Conservation (phyloP, 2,329 filamentous ascomycete species). For the Aureobasidium lini region DNA sequence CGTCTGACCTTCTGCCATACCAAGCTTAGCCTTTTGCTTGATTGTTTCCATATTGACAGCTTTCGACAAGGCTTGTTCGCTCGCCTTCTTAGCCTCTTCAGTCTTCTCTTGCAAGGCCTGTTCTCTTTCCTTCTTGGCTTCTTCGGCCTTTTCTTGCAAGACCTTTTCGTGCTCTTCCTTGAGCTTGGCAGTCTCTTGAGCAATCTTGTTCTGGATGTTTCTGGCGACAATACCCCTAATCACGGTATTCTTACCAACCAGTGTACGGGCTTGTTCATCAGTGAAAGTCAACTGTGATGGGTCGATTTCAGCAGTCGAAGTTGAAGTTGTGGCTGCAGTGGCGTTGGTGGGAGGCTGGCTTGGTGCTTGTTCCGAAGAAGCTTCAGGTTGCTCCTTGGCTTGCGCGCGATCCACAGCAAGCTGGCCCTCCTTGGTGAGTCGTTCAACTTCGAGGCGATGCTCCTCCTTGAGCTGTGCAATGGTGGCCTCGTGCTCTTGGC, state of each 20-base stretch:
- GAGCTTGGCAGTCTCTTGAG: constrained; percentile 33
- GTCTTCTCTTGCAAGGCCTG: constrained; percentile 17
- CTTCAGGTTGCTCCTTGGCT: constrained; percentile 19
- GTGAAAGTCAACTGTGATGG: constrained; percentile 32
- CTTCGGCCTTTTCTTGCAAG: constrained; percentile 21
- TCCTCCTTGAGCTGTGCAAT: constrained; percentile 32
- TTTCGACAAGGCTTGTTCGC: constrained; percentile 21
- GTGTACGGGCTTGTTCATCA: constrained; percentile 43
- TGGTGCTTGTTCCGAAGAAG: constrained; percentile 27
- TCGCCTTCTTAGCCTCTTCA: constrained; percentile 21
- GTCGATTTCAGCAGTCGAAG: constrained; percentile 14
- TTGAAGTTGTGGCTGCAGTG: neutral
- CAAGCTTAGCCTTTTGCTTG: constrained; percentile 48
- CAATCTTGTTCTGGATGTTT: constrained; percentile 49
- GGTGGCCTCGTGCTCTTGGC: constrained; percentile 38
- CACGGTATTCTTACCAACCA: constrained; percentile 43
- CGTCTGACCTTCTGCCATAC: constrained; percentile 55
- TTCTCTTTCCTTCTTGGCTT: constrained; percentile 31
- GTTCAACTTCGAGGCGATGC: constrained; percentile 31
- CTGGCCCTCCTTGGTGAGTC: constrained; percentile 28
- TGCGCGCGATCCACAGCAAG: constrained; percentile 31
- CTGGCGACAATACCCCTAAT: constrained; percentile 45
- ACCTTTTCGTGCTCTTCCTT: constrained; percentile 28
- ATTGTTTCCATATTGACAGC: constrained; percentile 21
- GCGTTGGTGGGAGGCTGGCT: constrained; percentile 15